Base-by-base conservation (phyloP, 257 asterid species). In the Prunella vulgaris region DNA sequence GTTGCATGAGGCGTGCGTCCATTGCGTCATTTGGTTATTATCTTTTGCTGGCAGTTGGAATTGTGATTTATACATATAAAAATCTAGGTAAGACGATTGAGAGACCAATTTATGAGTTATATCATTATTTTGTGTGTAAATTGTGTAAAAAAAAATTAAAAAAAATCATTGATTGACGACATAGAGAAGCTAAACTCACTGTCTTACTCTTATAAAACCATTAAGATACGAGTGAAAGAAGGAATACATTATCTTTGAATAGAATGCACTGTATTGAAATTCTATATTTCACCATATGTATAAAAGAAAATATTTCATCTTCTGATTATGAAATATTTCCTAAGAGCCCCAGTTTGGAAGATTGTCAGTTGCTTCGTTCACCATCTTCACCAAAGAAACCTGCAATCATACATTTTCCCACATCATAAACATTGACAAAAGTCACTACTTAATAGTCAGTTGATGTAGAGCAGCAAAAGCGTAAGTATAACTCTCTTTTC, bases 301-400 rank as follows among this genome's bases (percentile, higher is more conserved):
- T 25, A 1, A 25, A n/a, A n/a, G n/a, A n/a, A n/a, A n/a, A n/a
- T n/a, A n/a, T n/a, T n/a, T n/a, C n/a, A n/a, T n/a, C n/a, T n/a
- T n/a, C n/a, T n/a, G n/a, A 9, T 35, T 7, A 38, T 7, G 14
- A 38, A 38, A 38, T 10, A 38, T 10, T 3, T 54, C 13, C 32
- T 14, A 82, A 53, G 87, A 84, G 63, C 90, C 95, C 92, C 96
- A 89, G 67, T 89, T 85, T 10, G 92, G 90, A 72, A 89, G 75
- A 66, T 81, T 87, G 38, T 84, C 83, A 9, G 96, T 87, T 30
- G 96, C 95, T 79, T 87, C 87, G 64, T 89, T 89, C 85, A 85
- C 90, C 96, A 89, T 89, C 76, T 81, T 83, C 73, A 87, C 90
- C 87, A 89, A 73, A 35, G 87, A 82, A 73, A 89, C 94, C 96